phyloP scores from a whole-genome alignment of 1,139 yeast genomes.

The Debaryomycetaceae sp. region DNA sequence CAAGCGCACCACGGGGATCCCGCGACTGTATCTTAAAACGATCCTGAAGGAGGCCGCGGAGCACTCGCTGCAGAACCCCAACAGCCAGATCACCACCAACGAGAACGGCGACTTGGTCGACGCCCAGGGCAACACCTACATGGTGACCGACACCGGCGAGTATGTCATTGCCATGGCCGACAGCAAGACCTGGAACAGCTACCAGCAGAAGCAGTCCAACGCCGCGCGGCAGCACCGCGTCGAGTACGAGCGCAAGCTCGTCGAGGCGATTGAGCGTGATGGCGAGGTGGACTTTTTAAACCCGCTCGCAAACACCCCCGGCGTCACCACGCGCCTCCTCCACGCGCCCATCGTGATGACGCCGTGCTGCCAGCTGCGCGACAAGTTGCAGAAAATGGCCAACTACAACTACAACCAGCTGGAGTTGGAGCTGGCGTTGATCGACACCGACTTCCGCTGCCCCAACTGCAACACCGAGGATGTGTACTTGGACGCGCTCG shows the following conservation, averaged over 20 bases:
- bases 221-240: slow-evolving; percentile 46
- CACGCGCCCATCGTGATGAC: slow-evolving; percentile 72
- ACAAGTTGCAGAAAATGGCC: slow-evolving; percentile 50
- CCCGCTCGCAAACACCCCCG: slow-evolving; percentile 53
- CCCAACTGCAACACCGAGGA: slow-evolving; percentile 81
- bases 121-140: slow-evolving; percentile 63
- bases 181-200: slow-evolving; percentile 84
- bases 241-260: slow-evolving; percentile 35
- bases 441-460: slow-evolving; percentile 85
- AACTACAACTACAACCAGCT: slow-evolving; percentile 38
- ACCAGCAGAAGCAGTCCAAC: slow-evolving; percentile 63
- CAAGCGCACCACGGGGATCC: slow-evolving; percentile 95
- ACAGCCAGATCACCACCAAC: slow-evolving; percentile 39
- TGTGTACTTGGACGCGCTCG: slow-evolving; percentile 67
- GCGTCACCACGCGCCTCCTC: slow-evolving; percentile 47
- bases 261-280: slow-evolving; percentile 35
- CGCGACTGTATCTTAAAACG: slow-evolving; percentile 84
- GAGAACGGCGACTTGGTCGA: slow-evolving; percentile 50
- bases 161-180: slow-evolving; percentile 95
- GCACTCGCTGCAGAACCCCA: slow-evolving; percentile 50
- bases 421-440: slow-evolving; percentile 61
- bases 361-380: slow-evolving; percentile 66
- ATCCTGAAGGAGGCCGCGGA: slow-evolving; percentile 53
- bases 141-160: slow-evolving; percentile 93
- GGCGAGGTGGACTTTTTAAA: slow-evolving; percentile 46